Evolutionary conservation across 345 rosid genomes (phyloP), one percentile per base, ranked within the genome.

Genomic region (Linum trigynum): DNA sequence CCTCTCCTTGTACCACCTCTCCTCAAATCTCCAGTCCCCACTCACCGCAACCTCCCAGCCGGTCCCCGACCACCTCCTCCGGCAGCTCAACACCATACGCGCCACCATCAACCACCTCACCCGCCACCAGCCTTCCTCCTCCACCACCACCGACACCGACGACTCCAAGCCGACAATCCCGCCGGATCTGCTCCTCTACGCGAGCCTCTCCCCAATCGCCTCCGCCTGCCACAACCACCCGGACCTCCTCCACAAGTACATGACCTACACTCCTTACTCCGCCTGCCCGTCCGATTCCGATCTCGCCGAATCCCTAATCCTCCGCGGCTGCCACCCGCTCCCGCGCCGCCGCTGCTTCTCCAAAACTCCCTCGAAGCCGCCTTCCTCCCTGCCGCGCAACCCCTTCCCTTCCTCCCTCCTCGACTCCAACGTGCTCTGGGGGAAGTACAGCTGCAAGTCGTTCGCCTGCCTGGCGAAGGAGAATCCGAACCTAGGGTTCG

Each of bases 281-380:
- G 67, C 72, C 39, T 94, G 97, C 75, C 99, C 99, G 11, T 75
- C 65, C 9, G 95, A 94, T 56, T 57, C 87, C 41, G 84, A 84
- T 78, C 50, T 94, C 62, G 85, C 84, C 8, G 99, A 94, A 73
- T 72, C 86, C n/a, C 84, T 94, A 4, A 88, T 88, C 77, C 89
- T 94, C 78, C 90, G 80, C 11, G 97, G 99, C 69, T 94, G 97
- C 65, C 96, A 90, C 76, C 99, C 97, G 0, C 92, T 88, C 43
- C 99, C 99, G 57, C 97, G 99, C 72, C 99, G 99, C 64, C 96
- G 99, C 38, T 94, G 99, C 86, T 90, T 90, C 83, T 86, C 99
- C 12, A 73, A 74, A 38, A 86, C 96, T 58, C 90, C 97, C 10
- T 60, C 79, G 2, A 86, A 82, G 55, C 78, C 86, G 2, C 60